Evolutionary conservation across 2,329 filamentous ascomycete genomes (phyloP), one percentile per base, ranked within the genome.

Genomic region (Fragosphaeria purpurea): DNA sequence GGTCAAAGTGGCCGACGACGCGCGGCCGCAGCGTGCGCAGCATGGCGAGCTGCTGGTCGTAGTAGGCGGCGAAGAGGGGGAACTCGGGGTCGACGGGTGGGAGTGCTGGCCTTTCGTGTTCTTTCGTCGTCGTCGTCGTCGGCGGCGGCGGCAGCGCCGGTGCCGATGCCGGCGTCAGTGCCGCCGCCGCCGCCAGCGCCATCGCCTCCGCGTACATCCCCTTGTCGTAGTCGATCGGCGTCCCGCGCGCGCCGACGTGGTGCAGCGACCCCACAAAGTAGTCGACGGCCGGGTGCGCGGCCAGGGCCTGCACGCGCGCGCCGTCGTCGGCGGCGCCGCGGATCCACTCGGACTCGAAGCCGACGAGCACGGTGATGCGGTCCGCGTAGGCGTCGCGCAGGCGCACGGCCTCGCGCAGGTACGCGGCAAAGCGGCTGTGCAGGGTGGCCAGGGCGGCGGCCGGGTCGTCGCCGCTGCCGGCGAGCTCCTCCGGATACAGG

Each of bases 261-360:
- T 98, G 93, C 46, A 97, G 77, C 1, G 87, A 94, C 52, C 93
- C 93, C 62, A 98, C 76, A 70, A 55, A 95, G 68, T 94, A 87
- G 68, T 97, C 91, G 54, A 95, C 76, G 9, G 48, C 50, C 30
- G 55, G 53, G 55, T 79, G 74, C 6, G 73, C 62, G 30, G 83
- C 70, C 4, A 88, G 75, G 9, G 65, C 59, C 39, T 68, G 61
- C 53, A 96, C 82, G 37, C 70, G 62, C 52, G 95, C 82, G 44
- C 85, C 69, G 2, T 70, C 55, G 0, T 65, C 67, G 59, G 82
- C 80, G 4, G 72, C 75, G 0, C 83, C 75, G 6, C 90, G 83
- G 64, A 96, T 93, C 82, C 88, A 98, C 65, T 98, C 93, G 49
- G 81, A 80, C 67, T 98, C 93, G 64, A 97, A 95, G 44, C 88